These are phyloP conservation scores for Cryptococcus amylolentus DNA, from an alignment of 1,284 basidiomycete species.

Conservation along the genomic window DNA sequence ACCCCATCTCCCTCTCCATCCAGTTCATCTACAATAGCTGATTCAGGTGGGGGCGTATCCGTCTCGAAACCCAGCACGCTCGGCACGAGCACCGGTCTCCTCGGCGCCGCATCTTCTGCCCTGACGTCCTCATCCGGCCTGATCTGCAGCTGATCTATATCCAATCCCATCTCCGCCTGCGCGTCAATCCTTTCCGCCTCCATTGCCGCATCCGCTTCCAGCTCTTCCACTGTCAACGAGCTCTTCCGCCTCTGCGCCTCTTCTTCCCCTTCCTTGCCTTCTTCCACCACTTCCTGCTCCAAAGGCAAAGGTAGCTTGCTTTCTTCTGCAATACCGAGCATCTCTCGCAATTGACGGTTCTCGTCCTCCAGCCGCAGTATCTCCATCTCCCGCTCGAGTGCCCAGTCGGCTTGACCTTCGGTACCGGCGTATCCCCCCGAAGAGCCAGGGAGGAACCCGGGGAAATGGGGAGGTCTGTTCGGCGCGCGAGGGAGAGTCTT, in stretches of 20 bases:
- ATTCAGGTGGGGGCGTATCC: slow-evolving; percentile 18
- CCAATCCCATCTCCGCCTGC: background rate
- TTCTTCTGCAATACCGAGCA: slow-evolving; percentile 61
- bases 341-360: slow-evolving; percentile 69
- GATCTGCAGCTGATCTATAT: background rate
- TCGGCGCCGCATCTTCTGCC: background rate
- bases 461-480: slow-evolving; percentile 23
- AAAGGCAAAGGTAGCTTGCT: slow-evolving; percentile 6
- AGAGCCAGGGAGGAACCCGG: slow-evolving; percentile 35
- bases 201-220: slow-evolving; percentile 36
- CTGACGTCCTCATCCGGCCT: background rate
- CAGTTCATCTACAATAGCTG: slow-evolving; percentile 20
- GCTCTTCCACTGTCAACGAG: slow-evolving; percentile 38
- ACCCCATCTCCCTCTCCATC: slow-evolving; percentile 8
- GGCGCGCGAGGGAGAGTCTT: slow-evolving; percentile 16
- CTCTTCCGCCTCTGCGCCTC: slow-evolving; percentile 22
- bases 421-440: slow-evolving; percentile 45
- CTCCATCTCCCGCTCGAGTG: slow-evolving; percentile 75
- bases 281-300: slow-evolving; percentile 5
- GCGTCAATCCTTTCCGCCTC: slow-evolving; percentile 25
- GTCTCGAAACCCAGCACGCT: slow-evolving; percentile 19
- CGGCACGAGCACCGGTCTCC: slow-evolving; percentile 3
- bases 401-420: slow-evolving; percentile 65
- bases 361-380: slow-evolving; percentile 72
- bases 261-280: slow-evolving; percentile 3